Conservation (phyloP, 2,329 filamentous ascomycete species). For the Ceratocystiopsis minuta region DNA sequence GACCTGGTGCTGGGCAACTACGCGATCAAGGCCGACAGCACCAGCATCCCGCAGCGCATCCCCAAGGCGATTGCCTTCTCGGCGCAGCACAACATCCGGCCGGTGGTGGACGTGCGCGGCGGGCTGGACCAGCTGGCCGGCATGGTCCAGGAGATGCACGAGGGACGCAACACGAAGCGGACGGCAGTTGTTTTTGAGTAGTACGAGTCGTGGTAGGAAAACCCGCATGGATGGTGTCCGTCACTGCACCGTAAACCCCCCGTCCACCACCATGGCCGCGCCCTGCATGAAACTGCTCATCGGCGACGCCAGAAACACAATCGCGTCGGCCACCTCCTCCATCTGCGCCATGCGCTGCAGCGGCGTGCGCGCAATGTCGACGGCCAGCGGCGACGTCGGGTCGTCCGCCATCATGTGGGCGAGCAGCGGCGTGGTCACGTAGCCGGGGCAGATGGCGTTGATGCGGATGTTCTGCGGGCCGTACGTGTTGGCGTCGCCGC, state of each 20-base stretch:
- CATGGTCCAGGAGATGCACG: conserved; percentile 21
- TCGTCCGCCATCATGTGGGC: conserved; percentile 9
- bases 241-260: conserved; percentile 18
- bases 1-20: conserved; percentile 22
- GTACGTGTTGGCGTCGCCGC: conserved; percentile 34
- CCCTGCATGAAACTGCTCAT: conserved; percentile 36
- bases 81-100: conserved; percentile 22
- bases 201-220: too few relatives aligned
- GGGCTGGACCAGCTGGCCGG: conserved; percentile 20
- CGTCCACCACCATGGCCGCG: conserved; percentile 27
- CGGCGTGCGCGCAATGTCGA: conserved; percentile 26
- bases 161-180: conserved; percentile 8
- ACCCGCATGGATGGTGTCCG: too few relatives aligned
- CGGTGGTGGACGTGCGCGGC: conserved; percentile 19
- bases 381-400: conserved; percentile 15
- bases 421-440: conserved; percentile 8
- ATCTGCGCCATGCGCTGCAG: conserved; percentile 26
- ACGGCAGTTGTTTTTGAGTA: conserved; percentile 5
- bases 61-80: conserved; percentile 25
- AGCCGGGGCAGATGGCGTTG: conserved; percentile 39
- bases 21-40: conserved; percentile 23
- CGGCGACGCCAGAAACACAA: conserved; percentile 31
- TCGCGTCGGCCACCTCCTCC: conserved; percentile 35
- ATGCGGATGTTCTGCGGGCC: conserved; percentile 33
- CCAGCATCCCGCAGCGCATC: conserved; percentile 23